Percentiles rank a stretch among this genome's conserved stretches.
phyloP scores from a whole-genome alignment of 768 basidiomycete species.

The Podaxis sp. region DNA sequence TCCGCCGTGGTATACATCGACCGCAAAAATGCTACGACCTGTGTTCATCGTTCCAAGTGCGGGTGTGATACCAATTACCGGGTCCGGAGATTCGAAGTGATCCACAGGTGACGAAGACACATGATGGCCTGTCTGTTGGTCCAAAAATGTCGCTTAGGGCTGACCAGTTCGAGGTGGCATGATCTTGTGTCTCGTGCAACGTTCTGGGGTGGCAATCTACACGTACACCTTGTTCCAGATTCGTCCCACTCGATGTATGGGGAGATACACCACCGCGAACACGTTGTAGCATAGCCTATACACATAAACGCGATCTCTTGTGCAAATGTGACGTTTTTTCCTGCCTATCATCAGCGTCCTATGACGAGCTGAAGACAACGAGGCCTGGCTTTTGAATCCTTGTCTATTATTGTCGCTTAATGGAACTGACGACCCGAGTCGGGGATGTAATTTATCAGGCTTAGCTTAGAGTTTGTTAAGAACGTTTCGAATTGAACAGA shows the following conservation, averaged over 20 bases:
- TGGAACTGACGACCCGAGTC: background rate
- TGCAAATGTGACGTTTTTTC: background rate
- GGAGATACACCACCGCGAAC: background rate
- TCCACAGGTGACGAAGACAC: background rate
- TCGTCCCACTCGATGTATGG: background rate
- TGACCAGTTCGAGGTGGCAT: slow-evolving; percentile 1
- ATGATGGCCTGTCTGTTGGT: background rate
- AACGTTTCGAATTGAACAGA: background rate
- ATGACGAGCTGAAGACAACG: background rate
- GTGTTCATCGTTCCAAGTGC: background rate
- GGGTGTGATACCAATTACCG: background rate
- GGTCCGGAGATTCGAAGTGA: slow-evolving; percentile 7
- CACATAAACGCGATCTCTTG: background rate
- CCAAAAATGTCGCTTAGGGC: slow-evolving; percentile 9
- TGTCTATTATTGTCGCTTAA: background rate
- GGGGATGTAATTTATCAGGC: background rate
- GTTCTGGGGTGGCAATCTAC: slow-evolving; percentile 10
- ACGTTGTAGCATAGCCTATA: background rate
- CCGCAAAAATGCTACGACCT: background rate
- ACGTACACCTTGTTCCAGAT: background rate
- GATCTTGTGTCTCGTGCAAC: slow-evolving; percentile 3
- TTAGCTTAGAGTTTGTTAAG: background rate
- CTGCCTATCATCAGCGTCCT: background rate
- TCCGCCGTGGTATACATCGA: background rate
- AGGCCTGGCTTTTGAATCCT: background rate